Evolutionary conservation across 1,284 basidiomycete species (phyloP), one percentile per base, ranked within the genome.

Genomic region (Somion occarium): DNA sequence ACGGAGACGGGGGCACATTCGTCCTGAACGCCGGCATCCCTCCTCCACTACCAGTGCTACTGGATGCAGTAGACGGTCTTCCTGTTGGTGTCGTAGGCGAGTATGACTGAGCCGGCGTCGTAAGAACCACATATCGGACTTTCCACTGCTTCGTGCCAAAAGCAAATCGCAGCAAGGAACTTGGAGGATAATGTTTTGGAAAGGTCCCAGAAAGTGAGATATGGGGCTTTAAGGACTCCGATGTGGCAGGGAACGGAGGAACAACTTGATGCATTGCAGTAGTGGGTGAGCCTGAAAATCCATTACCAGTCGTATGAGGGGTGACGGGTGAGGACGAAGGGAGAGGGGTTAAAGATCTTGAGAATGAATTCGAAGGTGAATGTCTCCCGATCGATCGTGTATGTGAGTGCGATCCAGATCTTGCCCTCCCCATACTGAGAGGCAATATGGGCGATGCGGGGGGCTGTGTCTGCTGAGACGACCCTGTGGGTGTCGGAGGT

Each of bases 141-240:
- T 85, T 87, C 87, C 87, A 90, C 58, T 84, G 83, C 61, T 78
- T 86, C 22, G 82, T 75, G 9, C 42, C 30, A 26, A 88, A 73
- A 1, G 85, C 80, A 55, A 83, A 85, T 52, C 83, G 79, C 43
- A 87, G 78, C 25, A 88, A 66, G 2, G 83, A 83, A 2, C 81
- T 76, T 3, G 82, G 73, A 0, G 83, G 79, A 48, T 83, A 79
- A 62, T 82, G 83, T 59, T 86, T 88, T 30, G 82, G 78, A 15
- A 86, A 61, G 2, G 73, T 73, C 4, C 75, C 77, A 3, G 75
- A 71, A 15, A 78, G 69, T 48, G 80, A 74, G 2, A 70, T 70
- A 59, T 78, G 79, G n/a, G 75, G 71, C 5, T 61, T 59, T 13
- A 89, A 71, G 20, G 74, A 64, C 2, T 72, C 65, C 20, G 74